These are phyloP conservation scores for Tillandsia leiboldiana DNA, from an alignment of 176 grass and related monocot species.

Conservation along the genomic window DNA sequence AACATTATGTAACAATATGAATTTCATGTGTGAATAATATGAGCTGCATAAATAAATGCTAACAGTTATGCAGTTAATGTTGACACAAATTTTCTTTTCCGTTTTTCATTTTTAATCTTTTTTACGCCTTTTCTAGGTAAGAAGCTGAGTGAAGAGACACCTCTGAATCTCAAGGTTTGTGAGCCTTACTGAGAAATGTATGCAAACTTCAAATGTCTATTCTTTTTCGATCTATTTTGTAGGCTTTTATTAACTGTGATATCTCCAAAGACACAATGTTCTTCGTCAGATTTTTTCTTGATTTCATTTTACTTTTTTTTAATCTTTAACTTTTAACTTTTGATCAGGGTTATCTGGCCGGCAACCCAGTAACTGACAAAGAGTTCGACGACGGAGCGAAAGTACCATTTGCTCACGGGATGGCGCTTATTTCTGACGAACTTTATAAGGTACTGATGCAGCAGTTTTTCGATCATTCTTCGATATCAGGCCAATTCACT, in stretches of 20 bases:
- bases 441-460: constrained; percentile 36
- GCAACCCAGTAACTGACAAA: constrained; percentile 45
- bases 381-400: constrained; percentile 24
- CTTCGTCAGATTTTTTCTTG: neutral
- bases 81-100: neutral
- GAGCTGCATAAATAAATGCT: too few species aligned
- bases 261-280: too few species aligned
- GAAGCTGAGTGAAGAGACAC: constrained; percentile 9
- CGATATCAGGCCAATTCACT: neutral
- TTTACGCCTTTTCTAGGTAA: constrained; percentile 14
- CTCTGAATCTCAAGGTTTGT: constrained; percentile 47
- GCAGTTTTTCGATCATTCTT: neutral
- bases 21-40: too few species aligned
- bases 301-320: neutral
- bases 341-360: constrained; percentile 51
- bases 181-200: neutral
- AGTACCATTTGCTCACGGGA: constrained; percentile 48
- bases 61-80: too few species aligned
- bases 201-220: neutral
- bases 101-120: neutral
- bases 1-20: too few species aligned
- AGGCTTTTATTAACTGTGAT: too few species aligned
- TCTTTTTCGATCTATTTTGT: neutral
- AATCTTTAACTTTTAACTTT: neutral
- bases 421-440: constrained; percentile 58